These are phyloP conservation scores for Peniophora sp. DNA, from an alignment of 1,284 basidiomycete genomes.

Conservation along the genomic window DNA sequence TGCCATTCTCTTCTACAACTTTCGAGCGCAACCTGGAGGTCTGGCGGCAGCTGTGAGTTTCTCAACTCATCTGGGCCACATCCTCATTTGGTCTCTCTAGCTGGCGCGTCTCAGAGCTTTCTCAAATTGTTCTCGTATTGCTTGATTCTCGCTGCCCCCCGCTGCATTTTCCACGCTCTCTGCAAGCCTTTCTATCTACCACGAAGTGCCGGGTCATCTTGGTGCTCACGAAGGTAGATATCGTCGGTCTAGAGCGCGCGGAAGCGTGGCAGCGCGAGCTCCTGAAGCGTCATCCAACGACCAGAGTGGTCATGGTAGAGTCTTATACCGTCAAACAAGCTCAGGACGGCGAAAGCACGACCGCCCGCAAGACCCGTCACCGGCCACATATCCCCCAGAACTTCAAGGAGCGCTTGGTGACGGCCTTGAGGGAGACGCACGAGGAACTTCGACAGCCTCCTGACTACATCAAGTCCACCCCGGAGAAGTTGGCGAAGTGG, in stretches of 20 bases:
- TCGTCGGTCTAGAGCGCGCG: slow-evolving; percentile 28
- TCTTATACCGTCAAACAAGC: slow-evolving; percentile 48
- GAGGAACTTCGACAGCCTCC: slow-evolving; percentile 65
- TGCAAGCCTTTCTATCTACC: slow-evolving; percentile 37
- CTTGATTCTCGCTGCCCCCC: slow-evolving; percentile 83
- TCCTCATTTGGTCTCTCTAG: slow-evolving; percentile 26
- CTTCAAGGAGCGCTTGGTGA: slow-evolving; percentile 56
- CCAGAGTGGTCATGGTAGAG: slow-evolving; percentile 58
- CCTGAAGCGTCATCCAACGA: slow-evolving; percentile 46
- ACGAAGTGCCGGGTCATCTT: slow-evolving; percentile 56
- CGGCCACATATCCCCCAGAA: slow-evolving; percentile 60
- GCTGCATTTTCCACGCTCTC: slow-evolving; percentile 56
- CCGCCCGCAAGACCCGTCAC: slow-evolving; percentile 31
- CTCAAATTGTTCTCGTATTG: slow-evolving; percentile 77
- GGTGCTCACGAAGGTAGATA: slow-evolving; percentile 78
- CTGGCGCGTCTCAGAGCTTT: slow-evolving; percentile 84
- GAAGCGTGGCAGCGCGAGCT: slow-evolving; percentile 67
- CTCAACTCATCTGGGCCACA: slow-evolving; percentile 5
- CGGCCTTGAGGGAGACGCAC: slow-evolving; percentile 63
- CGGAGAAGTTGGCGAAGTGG: slow-evolving; percentile 57
- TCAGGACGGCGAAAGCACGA: slow-evolving; percentile 15
- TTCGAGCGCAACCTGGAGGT: slow-evolving; percentile 89
- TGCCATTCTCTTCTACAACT: slow-evolving; percentile 64
- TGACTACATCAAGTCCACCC: slow-evolving; percentile 40
- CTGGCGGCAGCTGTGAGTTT: slow-evolving; percentile 79